Base-by-base conservation (phyloP, 805 yeast species). In the Saccharomycopsis fibuligera region DNA sequence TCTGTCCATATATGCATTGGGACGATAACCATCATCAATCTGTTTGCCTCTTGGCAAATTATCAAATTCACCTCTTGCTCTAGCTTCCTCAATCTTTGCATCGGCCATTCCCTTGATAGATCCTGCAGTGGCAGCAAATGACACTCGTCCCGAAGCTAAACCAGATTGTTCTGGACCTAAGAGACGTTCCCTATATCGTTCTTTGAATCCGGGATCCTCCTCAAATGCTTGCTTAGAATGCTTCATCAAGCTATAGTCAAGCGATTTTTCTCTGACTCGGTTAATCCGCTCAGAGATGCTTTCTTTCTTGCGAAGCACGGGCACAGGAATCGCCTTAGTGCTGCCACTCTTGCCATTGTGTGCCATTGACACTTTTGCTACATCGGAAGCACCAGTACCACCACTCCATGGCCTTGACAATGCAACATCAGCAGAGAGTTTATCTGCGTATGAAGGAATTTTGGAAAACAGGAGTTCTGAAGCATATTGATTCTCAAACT, bases 31-130 rank as follows among this genome's bases (percentile, higher is more conserved):
- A 16, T 66, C 71, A 3, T 68, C 66, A 14, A 83, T 58, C 2
- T 81, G 80, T 56, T 75, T 72, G 0, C 95, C 96, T 50, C 95
- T 70, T 9, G 64, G 67, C 4, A 81, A 58, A 45, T 76, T 75
- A 1, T 73, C 63, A 59, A 89, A 89, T 30, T 76, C 82, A 0
- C 96, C 96, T 3, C 81, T 72, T 22, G 72, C 68, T 56, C 78
- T 74, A 33, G 93, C 86, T 17, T 86, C 89, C 57, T 81, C 87
- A 24, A 89, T 86, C 43, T 79, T 69, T 33, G 81, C 79, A 57
- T 84, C 87, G 0, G 96, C 96, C 44, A 87, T 57, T 0, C 88
- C 75, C 40, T 73, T 75, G 24, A 84, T 76, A 50, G 77, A 61
- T 24, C 70, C 62, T 8, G 74, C 62, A 0, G 84, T 83, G 0